Evolutionary conservation across 2,329 filamentous ascomycete genomes (phyloP), one percentile per base, ranked within the genome.

Genomic region (Beauveria australis): DNA sequence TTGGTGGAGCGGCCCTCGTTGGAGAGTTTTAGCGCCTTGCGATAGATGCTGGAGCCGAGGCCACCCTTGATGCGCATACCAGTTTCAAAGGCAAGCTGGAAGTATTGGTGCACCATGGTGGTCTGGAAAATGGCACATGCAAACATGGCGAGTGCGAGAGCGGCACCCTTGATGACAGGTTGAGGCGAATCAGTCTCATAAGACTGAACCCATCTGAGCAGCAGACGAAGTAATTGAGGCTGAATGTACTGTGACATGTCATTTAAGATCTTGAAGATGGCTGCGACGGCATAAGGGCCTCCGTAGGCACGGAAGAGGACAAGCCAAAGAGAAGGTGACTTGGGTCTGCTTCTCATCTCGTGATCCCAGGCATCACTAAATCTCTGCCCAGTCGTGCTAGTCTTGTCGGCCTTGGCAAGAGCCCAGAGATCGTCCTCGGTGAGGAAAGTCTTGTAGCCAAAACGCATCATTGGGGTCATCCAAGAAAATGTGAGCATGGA

Each of bases 381-480:
- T 1, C 79, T 77, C 37, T 79, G 76, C 5, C 88, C 86, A 0
- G 93, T 96, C 14, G 81, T 78, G 65, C 85, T 85, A 12, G 93
- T 96, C 40, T 88, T 88, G 71, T 97, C 93, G 62, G 82, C 78
- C 69, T 86, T 88, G 46, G 92, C 85, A 61, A 99, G 79, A 63
- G 91, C 93, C 95, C 95, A 99, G 26, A 99, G 81, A 73, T 99
- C 93, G 64, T 97, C 91, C 72, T 97, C 92, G 1, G 92, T 96
- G 63, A 99, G 79, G 72, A 86, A 99, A 62, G 92, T 85, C 70
- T 89, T 90, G 78, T 99, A 97, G 1, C 94, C 94, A 70, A 88
- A 88, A 70, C 87, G 92, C 94, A 99, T 99, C 83, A 99, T 78
- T 0, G 94, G 92, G 0, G 94, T 97, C 93, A 99, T 97, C 94